Conservation (phyloP, 345 rosid genomes). For the Citrus unshiu region DNA sequence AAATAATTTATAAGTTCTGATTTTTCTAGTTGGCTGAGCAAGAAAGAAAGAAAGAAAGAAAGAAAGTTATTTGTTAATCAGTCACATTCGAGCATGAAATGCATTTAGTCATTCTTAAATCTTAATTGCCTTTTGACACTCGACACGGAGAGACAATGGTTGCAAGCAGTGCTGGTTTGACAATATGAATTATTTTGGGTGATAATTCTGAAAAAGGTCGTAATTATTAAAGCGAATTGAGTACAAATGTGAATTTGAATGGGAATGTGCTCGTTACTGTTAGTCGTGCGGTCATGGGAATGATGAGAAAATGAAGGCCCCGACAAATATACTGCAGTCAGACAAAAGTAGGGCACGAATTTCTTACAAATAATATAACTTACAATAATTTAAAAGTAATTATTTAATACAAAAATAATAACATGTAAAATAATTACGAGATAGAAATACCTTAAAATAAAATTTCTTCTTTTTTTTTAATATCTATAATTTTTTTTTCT, state of each 20-base stretch:
- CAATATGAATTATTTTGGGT: too few species aligned
- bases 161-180: background rate
- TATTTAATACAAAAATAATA: too few species aligned
- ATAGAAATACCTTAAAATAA: too few species aligned
- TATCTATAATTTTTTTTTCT: too few species aligned
- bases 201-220: too few species aligned
- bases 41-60: background rate
- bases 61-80: background rate
- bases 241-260: background rate
- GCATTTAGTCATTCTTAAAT: background rate
- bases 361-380: too few species aligned
- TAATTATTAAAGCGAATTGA: background rate
- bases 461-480: too few species aligned
- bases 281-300: background rate
- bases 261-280: background rate
- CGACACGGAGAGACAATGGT: background rate
- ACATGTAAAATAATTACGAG: too few species aligned
- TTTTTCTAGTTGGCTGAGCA: background rate
- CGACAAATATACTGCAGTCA: background rate
- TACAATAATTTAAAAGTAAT: too few species aligned
- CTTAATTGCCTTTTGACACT: background rate
- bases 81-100: background rate
- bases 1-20: constrained; percentile 5
- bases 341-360: background rate
- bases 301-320: background rate